These are phyloP conservation scores for Diddensiella transvaalensis DNA, from an alignment of 805 yeast genomes.

Conservation along the genomic window DNA sequence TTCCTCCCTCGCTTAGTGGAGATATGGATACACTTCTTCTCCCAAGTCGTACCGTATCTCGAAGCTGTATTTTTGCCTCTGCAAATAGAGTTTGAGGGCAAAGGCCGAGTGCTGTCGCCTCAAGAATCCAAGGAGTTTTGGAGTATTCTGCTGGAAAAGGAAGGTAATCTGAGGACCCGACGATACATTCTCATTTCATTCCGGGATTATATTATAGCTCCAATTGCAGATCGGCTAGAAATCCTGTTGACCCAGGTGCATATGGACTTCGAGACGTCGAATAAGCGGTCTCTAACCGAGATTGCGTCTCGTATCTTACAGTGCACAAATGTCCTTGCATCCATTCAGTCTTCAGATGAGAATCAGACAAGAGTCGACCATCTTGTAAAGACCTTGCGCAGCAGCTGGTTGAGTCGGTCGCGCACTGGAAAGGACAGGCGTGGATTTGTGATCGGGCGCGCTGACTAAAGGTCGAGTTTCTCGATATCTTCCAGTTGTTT, in stretches of 20 bases:
- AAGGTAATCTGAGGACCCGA: conserved; percentile 27
- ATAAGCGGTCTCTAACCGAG: conserved; percentile 19
- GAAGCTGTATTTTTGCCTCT: conserved; percentile 62
- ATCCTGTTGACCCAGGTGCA: conserved; percentile 8
- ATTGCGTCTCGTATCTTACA: conserved; percentile 45
- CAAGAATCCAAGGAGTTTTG: conserved; percentile 39
- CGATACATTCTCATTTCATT: conserved; percentile 32
- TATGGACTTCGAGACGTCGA: conserved; percentile 18
- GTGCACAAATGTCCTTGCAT: conserved; percentile 57
- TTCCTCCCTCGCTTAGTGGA: conserved; percentile 33
- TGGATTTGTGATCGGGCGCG: conserved; percentile 23
- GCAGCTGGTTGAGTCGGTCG: conserved; percentile 29
- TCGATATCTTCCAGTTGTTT: conserved; percentile 19
- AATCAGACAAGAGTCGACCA: conserved; percentile 59
- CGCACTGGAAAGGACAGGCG: conserved; percentile 30
- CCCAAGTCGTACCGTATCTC: conserved; percentile 53
- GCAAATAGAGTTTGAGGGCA: conserved; percentile 47
- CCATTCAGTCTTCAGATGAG: conserved; percentile 51
- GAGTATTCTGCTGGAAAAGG: conserved; percentile 27
- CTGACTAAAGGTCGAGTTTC: conserved; percentile 9
- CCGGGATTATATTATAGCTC: conserved; percentile 35
- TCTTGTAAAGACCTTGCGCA: conserved; percentile 33
- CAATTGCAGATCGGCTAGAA: conserved; percentile 29
- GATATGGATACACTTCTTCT: conserved; percentile 57
- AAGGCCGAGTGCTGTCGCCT: conserved; percentile 37